Evolutionary conservation across 805 yeast genomes (phyloP).

Genomic region (Henningerozyma blattae): DNA sequence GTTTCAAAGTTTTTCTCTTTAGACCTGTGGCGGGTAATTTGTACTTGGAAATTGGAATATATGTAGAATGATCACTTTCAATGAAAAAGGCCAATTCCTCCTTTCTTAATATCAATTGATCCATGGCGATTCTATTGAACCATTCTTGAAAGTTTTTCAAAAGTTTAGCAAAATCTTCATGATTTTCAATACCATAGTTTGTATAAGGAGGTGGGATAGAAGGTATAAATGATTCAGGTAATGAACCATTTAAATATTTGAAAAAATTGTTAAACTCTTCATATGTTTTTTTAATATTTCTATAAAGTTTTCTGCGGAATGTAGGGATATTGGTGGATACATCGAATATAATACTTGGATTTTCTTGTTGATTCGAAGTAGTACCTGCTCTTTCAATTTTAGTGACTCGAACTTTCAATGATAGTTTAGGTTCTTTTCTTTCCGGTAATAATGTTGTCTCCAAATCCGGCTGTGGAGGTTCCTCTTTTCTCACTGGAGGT

Average conservation of each 20-base stretch:
- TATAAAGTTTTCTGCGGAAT: conserved; percentile 57
- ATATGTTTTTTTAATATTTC: conserved; percentile 69
- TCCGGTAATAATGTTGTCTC: conserved; percentile 5
- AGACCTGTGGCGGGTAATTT: conserved; percentile 45
- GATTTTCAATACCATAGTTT: conserved; percentile 72
- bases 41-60: conserved; percentile 38
- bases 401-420: conserved; percentile 44
- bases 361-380: conserved; percentile 44
- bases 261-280: conserved; percentile 67
- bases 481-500: not conserved
- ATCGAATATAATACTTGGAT: conserved; percentile 71
- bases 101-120: conserved; percentile 74
- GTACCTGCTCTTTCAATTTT: conserved; percentile 58
- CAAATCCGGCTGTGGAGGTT: not conserved
- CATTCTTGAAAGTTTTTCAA: conserved; percentile 61
- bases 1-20: conserved; percentile 81
- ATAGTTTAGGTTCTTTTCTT: conserved; percentile 8
- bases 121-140: conserved; percentile 62
- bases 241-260: conserved; percentile 64
- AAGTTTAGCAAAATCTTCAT: conserved; percentile 59
- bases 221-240: conserved; percentile 89
- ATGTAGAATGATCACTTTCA: conserved; percentile 57
- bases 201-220: conserved; percentile 68
- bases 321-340: conserved; percentile 58
- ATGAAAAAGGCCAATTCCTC: conserved; percentile 81